phyloP scores from a whole-genome alignment of 176 grass and related monocot genomes.

The Puccinellia tenuiflora region DNA sequence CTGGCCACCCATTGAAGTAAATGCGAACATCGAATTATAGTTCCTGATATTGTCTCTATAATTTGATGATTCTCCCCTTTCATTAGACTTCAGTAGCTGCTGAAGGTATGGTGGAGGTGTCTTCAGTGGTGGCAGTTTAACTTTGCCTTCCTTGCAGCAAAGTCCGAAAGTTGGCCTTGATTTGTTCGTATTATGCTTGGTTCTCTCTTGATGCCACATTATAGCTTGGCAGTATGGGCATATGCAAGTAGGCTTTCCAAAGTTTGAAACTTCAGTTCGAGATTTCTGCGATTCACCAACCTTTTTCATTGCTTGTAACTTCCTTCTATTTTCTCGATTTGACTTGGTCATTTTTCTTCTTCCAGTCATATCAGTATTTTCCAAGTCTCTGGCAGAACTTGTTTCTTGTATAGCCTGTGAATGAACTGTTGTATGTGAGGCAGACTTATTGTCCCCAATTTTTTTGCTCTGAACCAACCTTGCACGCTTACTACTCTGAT shows the following conservation, averaged over 20 bases:
- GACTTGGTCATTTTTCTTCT: background rate
- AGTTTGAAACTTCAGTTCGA: background rate
- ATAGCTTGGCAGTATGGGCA: background rate
- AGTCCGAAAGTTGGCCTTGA: background rate
- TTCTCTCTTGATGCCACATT: slow-evolving; percentile 10
- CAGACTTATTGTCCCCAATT: background rate
- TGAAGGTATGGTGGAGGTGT: background rate
- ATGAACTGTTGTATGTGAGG: background rate
- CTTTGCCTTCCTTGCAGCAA: background rate
- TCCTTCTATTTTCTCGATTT: background rate
- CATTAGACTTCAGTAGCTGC: background rate
- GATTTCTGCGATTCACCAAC: background rate
- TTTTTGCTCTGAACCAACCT: background rate
- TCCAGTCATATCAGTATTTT: background rate
- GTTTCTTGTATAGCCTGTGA: background rate
- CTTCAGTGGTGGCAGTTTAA: background rate
- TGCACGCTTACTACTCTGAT: background rate
- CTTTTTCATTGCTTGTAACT: background rate
- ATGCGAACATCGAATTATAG: slow-evolving; percentile 28
- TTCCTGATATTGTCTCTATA: slow-evolving; percentile 6
- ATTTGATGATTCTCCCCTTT: slow-evolving; percentile 1
- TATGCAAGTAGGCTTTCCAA: background rate
- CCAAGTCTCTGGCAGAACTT: background rate
- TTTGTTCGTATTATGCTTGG: background rate
- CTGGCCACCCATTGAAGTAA: slow-evolving; percentile 19